phyloP scores from a whole-genome alignment of 495 filamentous ascomycete genomes.

The Margaritispora aquatica region DNA sequence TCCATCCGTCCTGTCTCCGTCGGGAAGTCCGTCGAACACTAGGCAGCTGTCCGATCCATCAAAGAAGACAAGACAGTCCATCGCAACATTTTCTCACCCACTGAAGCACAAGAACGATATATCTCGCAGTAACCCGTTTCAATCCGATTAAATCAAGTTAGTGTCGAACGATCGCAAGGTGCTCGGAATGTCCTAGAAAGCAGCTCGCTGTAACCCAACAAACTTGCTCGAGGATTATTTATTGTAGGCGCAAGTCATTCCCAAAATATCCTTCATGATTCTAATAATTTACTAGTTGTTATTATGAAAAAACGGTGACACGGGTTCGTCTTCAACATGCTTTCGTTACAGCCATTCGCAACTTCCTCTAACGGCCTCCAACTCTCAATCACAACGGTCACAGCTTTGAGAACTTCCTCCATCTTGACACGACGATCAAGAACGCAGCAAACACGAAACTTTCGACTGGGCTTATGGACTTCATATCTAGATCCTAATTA shows the following conservation, averaged over 20 bases:
- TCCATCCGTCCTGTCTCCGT: too few species aligned
- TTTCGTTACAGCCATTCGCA: background rate
- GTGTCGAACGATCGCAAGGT: too few species aligned
- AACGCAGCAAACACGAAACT: constrained; percentile 32
- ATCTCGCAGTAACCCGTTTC: too few species aligned
- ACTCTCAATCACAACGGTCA: background rate
- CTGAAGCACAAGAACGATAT: too few species aligned
- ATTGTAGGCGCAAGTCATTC: too few species aligned
- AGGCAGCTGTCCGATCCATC: too few species aligned
- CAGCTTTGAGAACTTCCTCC: background rate
- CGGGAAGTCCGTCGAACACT: too few species aligned
- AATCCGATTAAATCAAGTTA: too few species aligned
- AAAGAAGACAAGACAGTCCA: too few species aligned
- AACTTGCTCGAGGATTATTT: background rate
- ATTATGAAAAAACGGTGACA: background rate
- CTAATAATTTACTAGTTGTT: background rate
- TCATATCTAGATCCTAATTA: constrained; percentile 33
- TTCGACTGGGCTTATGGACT: constrained; percentile 39
- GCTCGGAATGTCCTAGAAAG: too few species aligned
- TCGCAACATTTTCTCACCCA: too few species aligned
- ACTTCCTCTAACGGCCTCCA: background rate
- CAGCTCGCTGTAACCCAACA: too few species aligned
- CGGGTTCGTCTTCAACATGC: background rate
- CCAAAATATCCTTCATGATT: background rate
- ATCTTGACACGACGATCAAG: background rate